Evolutionary conservation across 169 alveolate genomes (phyloP).

Genomic region (Haemoproteus tartakovskyi): DNA sequence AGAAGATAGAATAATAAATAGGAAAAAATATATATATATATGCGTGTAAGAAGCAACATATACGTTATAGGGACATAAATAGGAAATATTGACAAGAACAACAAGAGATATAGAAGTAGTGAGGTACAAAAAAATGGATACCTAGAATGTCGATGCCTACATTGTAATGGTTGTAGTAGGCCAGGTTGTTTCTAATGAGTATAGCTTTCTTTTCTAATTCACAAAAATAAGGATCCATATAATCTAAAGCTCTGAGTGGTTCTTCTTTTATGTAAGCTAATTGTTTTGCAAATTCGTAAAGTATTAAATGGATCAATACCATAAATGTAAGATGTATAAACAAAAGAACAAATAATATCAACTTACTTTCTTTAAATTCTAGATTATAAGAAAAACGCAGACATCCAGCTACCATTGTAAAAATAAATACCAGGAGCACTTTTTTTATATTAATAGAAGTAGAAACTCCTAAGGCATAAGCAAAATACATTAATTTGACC

Average conservation of each 20-base stretch:
- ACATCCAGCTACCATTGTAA: conserved; percentile 24
- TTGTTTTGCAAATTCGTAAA: conserved; percentile 32
- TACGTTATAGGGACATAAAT: no score
- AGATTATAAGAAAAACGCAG: conserved; percentile 20
- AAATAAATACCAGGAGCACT: conserved; percentile 1
- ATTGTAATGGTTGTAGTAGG: conserved; percentile 29
- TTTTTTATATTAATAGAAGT: conserved; percentile 45
- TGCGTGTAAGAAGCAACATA: no score
- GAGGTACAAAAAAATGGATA: no score
- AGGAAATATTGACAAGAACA: no score
- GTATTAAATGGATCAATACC: conserved; percentile 10
- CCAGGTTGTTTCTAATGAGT: conserved; percentile 48
- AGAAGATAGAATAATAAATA: no score
- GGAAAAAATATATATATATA: no score
- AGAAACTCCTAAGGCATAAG: conserved; percentile 16
- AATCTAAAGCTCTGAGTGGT: conserved; percentile 51
- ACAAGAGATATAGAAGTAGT: no score
- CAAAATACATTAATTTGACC: conserved; percentile 30
- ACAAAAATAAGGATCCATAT: conserved; percentile 39
- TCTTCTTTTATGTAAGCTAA: conserved; percentile 31
- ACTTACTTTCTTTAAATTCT: not conserved
- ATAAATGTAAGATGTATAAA: conserved; percentile 4
- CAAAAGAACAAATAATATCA: conserved; percentile 21
- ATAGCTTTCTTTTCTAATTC: conserved; percentile 58
- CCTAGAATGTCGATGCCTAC: conserved; percentile 62